phyloP scores from a whole-genome alignment of 2,329 filamentous ascomycete species.

The Fonsecaea multimorphosa region DNA sequence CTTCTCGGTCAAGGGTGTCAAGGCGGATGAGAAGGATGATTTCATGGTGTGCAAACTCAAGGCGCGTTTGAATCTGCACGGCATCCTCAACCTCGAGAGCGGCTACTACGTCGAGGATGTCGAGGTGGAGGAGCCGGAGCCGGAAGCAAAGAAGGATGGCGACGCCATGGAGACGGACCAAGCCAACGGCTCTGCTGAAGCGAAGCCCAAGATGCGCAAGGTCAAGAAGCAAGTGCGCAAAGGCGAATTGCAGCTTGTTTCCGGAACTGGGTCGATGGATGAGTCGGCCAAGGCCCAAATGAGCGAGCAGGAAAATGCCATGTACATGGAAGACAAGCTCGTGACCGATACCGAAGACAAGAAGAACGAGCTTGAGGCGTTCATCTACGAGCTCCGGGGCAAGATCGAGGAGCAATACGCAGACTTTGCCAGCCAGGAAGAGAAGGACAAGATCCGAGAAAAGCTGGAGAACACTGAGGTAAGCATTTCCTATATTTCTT shows the following conservation, averaged over 20 bases:
- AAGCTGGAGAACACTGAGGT: conserved; percentile 89
- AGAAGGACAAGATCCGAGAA: conserved; percentile 83
- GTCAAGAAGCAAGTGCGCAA: conserved; percentile 99
- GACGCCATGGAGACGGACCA: conserved; percentile 83
- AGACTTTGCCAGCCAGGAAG: conserved; percentile 86
- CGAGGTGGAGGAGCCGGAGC: conserved; percentile 92
- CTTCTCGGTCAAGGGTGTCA: conserved; percentile 97
- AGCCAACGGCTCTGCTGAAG: conserved; percentile 64
- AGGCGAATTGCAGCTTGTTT: conserved; percentile 87
- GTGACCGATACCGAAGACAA: conserved; percentile 98
- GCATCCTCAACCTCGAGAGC: conserved; percentile 92
- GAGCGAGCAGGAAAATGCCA: conserved; percentile 81
- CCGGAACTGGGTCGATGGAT: conserved; percentile 82
- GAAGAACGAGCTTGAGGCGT: conserved; percentile 99
- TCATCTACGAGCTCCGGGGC: conserved; percentile 94
- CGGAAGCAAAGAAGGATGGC: conserved; percentile 73
- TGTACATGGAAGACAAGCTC: conserved; percentile 98
- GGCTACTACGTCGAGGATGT: conserved; percentile 98
- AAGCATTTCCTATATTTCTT: conserved; percentile 48
- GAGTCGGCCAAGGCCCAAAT: conserved; percentile 68
- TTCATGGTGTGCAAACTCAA: conserved; percentile 99
- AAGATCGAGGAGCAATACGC: conserved; percentile 93
- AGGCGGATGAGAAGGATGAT: conserved; percentile 86
- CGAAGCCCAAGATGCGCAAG: conserved; percentile 84
- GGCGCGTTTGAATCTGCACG: conserved; percentile 94